Conservation (phyloP, 106 monocot species). For the Amphibolis antarctica region DNA sequence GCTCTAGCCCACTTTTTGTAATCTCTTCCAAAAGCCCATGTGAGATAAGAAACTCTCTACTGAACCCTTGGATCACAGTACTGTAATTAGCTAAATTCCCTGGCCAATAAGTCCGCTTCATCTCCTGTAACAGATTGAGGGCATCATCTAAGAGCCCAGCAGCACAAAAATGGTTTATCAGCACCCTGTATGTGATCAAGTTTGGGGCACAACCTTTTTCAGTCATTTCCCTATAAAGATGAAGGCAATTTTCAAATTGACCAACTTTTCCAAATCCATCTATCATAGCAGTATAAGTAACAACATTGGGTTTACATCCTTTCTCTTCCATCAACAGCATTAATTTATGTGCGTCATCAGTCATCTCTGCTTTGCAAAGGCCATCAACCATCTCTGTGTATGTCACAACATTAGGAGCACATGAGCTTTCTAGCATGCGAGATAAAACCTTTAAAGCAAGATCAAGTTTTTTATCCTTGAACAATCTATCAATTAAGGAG, state of each 20-base stretch:
- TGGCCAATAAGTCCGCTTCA: slow-evolving; percentile 92
- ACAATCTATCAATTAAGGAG: slow-evolving; percentile 71
- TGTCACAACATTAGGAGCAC: slow-evolving; percentile 79
- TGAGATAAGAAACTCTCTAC: slow-evolving; percentile 59
- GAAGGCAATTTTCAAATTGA: slow-evolving; percentile 51
- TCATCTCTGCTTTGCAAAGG: slow-evolving; percentile 78
- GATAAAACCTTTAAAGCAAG: slow-evolving; percentile 75
- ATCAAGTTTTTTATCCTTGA: slow-evolving; percentile 87
- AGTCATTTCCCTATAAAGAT: slow-evolving; percentile 56
- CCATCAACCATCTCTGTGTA: slow-evolving; percentile 99
- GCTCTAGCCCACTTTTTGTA: slow-evolving; percentile 27
- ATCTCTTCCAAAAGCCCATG: slow-evolving; percentile 73
- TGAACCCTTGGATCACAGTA: slow-evolving; percentile 73
- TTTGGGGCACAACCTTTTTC: slow-evolving; percentile 79
- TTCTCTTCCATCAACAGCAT: slow-evolving; percentile 83
- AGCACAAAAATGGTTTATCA: slow-evolving; percentile 85
- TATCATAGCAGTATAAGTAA: slow-evolving; percentile 92
- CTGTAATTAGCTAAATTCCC: slow-evolving; percentile 28
- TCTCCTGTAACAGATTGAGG: slow-evolving; percentile 58
- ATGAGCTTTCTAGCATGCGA: slow-evolving; percentile 77
- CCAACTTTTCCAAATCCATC: slow-evolving; percentile 79
- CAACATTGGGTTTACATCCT: slow-evolving; percentile 81
- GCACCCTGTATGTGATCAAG: slow-evolving; percentile 73
- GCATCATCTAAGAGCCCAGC: slow-evolving; percentile 83
- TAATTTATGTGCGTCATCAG: slow-evolving; percentile 71